These are phyloP conservation scores for Paratinospora sagittata DNA, from an alignment of 164 flowering plant species.

Conservation along the genomic window DNA sequence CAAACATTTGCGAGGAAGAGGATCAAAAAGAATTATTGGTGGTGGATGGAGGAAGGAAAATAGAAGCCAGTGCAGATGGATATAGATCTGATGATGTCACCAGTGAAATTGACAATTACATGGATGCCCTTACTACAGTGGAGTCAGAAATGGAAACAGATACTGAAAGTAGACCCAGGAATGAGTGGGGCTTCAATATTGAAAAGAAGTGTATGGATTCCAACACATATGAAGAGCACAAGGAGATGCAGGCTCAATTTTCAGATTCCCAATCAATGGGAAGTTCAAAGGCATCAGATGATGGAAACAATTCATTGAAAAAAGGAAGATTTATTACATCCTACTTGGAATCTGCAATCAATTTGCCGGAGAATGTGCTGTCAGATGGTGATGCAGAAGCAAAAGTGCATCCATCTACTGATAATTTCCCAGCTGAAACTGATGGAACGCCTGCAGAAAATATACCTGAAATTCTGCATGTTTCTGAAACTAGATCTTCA, in stretches of 20 bases:
- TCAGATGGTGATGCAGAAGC: slow-evolving; percentile 35
- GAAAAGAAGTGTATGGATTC: slow-evolving; percentile 28
- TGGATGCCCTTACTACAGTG: slow-evolving; percentile 80
- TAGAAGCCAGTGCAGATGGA: slow-evolving; percentile 29
- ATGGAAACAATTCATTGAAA: slow-evolving; percentile 37
- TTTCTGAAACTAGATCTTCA: slow-evolving; percentile 13
- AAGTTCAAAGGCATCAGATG: slow-evolving; percentile 48
- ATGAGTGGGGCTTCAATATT: slow-evolving; percentile 15
- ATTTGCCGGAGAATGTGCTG: slow-evolving; percentile 25
- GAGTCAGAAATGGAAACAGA: slow-evolving; percentile 83
- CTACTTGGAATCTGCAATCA: slow-evolving; percentile 37
- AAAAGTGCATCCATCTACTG: slow-evolving; percentile 22
- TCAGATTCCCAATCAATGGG: slow-evolving; percentile 54
- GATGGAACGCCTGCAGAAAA: slow-evolving; percentile 19
- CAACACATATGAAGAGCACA: slow-evolving; percentile 35
- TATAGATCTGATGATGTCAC: slow-evolving; percentile 55
- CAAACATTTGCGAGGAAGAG: slow-evolving; percentile 16
- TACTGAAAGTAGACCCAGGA: slow-evolving; percentile 39
- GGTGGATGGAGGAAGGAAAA: slow-evolving; percentile 31
- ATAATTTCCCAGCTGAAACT: slow-evolving; percentile 17
- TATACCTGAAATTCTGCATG: slow-evolving; percentile 16
- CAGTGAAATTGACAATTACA: slow-evolving; percentile 73
- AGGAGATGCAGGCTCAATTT: slow-evolving; percentile 27
- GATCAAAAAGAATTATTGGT: slow-evolving; percentile 32
- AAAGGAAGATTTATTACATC: slow-evolving; percentile 37